Evolutionary conservation across 2,329 filamentous ascomycete genomes (phyloP).

Genomic region (Mycosphaerella arachidis): DNA sequence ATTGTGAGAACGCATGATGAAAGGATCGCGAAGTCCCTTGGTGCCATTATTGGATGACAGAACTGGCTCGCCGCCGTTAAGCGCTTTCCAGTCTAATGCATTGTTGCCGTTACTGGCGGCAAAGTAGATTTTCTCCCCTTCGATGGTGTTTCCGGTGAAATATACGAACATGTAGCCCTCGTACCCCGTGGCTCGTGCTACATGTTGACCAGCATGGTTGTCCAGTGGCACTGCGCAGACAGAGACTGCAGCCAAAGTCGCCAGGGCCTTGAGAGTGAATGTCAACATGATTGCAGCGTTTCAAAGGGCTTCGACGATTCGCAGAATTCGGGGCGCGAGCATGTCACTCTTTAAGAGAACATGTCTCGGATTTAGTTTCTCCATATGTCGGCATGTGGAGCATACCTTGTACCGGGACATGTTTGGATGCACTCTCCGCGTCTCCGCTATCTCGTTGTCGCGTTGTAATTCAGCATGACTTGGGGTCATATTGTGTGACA

Average conservation of each 20-base stretch:
- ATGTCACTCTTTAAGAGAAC: background rate
- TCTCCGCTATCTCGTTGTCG: too few species aligned
- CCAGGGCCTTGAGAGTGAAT: background rate
- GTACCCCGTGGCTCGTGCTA: slow-evolving; percentile 3
- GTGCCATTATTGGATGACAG: slow-evolving; percentile 47
- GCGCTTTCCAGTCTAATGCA: slow-evolving; percentile 48
- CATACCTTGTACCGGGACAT: background rate
- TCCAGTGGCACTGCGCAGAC: background rate
- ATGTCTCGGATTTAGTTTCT: background rate
- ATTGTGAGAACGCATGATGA: slow-evolving; percentile 49
- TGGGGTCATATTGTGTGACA: too few species aligned
- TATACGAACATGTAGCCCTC: slow-evolving; percentile 50
- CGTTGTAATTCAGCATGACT: too few species aligned
- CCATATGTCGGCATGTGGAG: slow-evolving; percentile 2
- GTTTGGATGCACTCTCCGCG: too few species aligned
- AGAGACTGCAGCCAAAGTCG: background rate
- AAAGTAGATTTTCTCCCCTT: slow-evolving; percentile 52
- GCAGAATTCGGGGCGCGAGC: background rate
- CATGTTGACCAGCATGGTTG: background rate
- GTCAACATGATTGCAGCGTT: background rate
- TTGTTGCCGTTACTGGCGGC: slow-evolving; percentile 52
- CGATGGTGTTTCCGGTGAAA: slow-evolving; percentile 44
- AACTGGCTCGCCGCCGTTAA: slow-evolving; percentile 47
- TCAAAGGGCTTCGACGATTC: background rate
- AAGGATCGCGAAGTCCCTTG: slow-evolving; percentile 50